Evolutionary conservation across 2,329 filamentous ascomycete genomes (phyloP), one percentile per base, ranked within the genome.

Genomic region (Hypoxylon sp.): DNA sequence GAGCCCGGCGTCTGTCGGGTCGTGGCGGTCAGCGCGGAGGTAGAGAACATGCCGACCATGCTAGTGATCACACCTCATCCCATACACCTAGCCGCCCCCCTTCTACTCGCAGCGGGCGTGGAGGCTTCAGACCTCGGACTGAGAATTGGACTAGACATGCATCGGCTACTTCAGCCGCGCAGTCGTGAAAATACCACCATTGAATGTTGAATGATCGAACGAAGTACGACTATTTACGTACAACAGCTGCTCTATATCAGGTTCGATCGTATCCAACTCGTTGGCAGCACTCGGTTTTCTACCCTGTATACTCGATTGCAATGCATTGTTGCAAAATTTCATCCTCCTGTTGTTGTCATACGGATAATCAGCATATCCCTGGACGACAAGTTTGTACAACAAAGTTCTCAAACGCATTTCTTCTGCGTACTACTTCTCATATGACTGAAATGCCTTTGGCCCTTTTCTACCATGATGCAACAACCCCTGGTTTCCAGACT

Each of bases 21-120:
- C 69, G 71, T 28, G 69, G 65, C 25, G 67, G 67, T 6, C 71
- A 72, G 21, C 68, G 70, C 36, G 70, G 70, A 23, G 69, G 68
- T 32, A 63, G 71, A 38, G 71, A 71, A 1, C 60, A 65, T 30
- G 23, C 62, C 2, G 69, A 71, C n/a, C 66, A 69, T 34, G n/a
- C 45, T 4, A 49, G 51, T 21, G 70, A 73, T 38, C 69, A 68
- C 34, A 17, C 41, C 17, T 64, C 60, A 2, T 57, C 69, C 17
- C 62, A 59, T 38, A 61, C 68, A 9, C 43, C 68, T 13, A 53
- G 60, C 11, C 65, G 70, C 5, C 61, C 67, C 14, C 28, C 64
- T 28, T 65, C 68, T 25, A 71, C 62, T 21, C 66, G 70, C 21
- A 65, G 57, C 19, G 63, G 64, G 23, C 66, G 70, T 30, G 65